Conservation (phyloP, 163 green algal species). For the Chlamydomonas reinhardtii region DNA sequence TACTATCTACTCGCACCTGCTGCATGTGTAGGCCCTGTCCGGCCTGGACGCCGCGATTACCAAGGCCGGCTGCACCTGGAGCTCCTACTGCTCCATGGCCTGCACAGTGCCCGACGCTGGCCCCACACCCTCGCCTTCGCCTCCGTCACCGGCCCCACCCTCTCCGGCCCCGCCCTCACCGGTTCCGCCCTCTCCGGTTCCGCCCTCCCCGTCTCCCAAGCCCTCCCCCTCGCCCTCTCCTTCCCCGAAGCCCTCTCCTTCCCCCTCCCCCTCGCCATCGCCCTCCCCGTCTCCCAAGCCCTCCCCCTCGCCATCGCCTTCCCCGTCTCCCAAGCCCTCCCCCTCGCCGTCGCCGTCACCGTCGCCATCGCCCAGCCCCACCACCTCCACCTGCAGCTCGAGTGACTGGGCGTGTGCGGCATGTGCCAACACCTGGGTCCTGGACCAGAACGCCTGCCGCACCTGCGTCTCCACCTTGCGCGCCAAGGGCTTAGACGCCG, state of each 20-base stretch:
- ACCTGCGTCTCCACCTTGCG: constrained; percentile 3
- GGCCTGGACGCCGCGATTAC: not conserved
- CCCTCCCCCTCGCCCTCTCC: not conserved
- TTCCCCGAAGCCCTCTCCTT: not conserved
- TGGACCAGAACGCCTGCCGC: not conserved
- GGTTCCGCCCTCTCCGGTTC: not conserved
- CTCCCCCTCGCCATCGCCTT: not conserved
- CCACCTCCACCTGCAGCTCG: not conserved
- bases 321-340: not conserved
- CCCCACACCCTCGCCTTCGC: not conserved
- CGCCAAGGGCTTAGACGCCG: constrained; percentile 12
- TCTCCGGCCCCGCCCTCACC: not conserved
- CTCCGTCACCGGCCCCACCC: not conserved
- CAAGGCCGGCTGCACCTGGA: not conserved
- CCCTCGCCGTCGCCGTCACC: not conserved
- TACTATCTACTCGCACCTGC: too few relatives aligned
- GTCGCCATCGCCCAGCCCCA: not conserved
- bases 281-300: not conserved
- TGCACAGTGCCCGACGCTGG: not conserved
- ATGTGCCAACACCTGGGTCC: not conserved
- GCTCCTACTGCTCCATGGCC: not conserved
- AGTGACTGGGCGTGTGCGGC: constrained; percentile 11
- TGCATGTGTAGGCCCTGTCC: constrained; percentile 17
- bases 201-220: not conserved
- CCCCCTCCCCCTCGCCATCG: not conserved